Conservation (phyloP, 2,329 filamentous ascomycete genomes). For the Pyrenophora graminea region DNA sequence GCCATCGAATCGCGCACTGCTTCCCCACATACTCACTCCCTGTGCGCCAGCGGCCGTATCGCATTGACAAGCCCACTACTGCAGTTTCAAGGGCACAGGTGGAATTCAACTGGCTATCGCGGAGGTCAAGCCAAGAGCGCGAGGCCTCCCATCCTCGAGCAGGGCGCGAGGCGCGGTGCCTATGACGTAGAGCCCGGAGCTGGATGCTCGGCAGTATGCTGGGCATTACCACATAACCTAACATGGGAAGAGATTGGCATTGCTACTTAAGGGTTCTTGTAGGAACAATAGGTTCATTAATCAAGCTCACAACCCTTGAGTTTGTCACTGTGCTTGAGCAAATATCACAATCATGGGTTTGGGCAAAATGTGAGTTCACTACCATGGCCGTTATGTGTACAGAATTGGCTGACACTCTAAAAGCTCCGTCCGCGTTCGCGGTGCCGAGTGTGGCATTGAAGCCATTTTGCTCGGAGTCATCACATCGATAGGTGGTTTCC, state of each 20-base stretch:
- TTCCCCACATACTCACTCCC: constrained; percentile 27
- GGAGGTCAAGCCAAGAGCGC: constrained; percentile 19
- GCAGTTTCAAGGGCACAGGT: constrained; percentile 16
- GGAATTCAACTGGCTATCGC: constrained; percentile 21
- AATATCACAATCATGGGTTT: constrained; percentile 30
- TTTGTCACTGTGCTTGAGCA: constrained; percentile 1
- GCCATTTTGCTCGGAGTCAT: constrained; percentile 59
- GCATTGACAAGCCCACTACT: constrained; percentile 26
- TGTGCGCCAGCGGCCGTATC: constrained; percentile 21
- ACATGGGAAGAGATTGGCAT: constrained; percentile 13
- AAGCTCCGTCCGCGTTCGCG: constrained; percentile 36
- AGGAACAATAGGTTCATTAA: constrained; percentile 4
- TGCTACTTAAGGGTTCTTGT: constrained; percentile 22
- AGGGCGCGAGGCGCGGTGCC: constrained; percentile 25
- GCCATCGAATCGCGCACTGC: constrained; percentile 17
- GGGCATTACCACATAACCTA: constrained; percentile 30
- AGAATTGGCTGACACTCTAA: constrained; percentile 9
- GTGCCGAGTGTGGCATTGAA: constrained; percentile 39
- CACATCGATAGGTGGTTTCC: constrained; percentile 64
- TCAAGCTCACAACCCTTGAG: constrained; percentile 6
- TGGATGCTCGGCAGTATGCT: constrained; percentile 27
- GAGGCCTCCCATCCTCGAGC: constrained; percentile 12
- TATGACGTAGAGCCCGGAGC: constrained; percentile 27
- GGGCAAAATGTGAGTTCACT: constrained; percentile 23
- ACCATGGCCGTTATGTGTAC: background rate